Evolutionary conservation across 2,329 filamentous ascomycete species (phyloP), one percentile per base, ranked within the genome.

Genomic region (Talaromyces sp.): DNA sequence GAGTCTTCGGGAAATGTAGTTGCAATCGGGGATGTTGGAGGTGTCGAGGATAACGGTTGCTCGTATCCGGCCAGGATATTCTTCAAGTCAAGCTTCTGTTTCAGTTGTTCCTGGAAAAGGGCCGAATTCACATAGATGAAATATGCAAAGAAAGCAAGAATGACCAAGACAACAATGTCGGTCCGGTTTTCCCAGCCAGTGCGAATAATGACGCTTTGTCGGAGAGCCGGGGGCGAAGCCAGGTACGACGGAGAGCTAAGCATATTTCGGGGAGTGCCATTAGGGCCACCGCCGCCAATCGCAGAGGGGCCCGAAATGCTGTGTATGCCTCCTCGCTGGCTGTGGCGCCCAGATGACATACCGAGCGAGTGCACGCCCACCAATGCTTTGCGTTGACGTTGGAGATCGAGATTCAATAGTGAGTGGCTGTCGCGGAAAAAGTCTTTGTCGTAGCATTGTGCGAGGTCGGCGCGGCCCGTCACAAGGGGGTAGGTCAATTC

Each of bases 401-500:
- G 72, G 12, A 66, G 66, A 47, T 67, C 71, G 42, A 79, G 65
- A 58, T 72, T 77, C 67, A 73, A 75, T 10, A 79, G 68, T 0
- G 75, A 70, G 52, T 75, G 73, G 5, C 75, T 73, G 51, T 68
- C 65, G 8, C 71, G 70, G 53, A 77, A 73, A 56, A 76, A 87
- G 62, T 81, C 80, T 59, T 80, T 79, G 56, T 81, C 79, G 65
- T 87, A 86, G 69, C 82, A 86, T 59, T 81, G 75, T 8, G 87
- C 86, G 65, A 79, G 76, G 28, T 81, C 78, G 4, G 86, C 87
- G 47, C 83, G 88, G 59, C 91, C 86, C 27, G 93, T 89, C 31
- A 96, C 91, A 9, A 94, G 83, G 3, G 95, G 95, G 68, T 97
- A 98, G 8, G 87, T 87, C 47, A 82, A 83, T 62, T 96, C 94